phyloP scores from a whole-genome alignment of 805 yeast genomes.

The Lachancea thermotolerans region DNA sequence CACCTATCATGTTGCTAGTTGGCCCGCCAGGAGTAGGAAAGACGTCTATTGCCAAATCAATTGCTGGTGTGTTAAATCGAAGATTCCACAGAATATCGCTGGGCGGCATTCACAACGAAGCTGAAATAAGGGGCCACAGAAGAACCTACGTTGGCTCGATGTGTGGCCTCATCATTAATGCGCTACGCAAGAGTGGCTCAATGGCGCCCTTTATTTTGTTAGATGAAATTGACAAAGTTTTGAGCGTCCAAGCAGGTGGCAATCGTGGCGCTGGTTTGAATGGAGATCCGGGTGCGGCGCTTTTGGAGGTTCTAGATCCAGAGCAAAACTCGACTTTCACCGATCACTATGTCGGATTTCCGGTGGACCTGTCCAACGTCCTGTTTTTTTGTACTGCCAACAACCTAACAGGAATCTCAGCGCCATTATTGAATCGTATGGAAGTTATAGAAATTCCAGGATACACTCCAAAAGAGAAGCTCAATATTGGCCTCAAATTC shows the following conservation, averaged over 20 bases:
- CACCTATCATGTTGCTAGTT: conserved; percentile 74
- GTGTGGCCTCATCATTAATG: conserved; percentile 79
- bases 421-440: conserved; percentile 77
- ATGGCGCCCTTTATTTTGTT: conserved; percentile 79
- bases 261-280: conserved; percentile 35
- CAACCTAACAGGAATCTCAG: conserved; percentile 60
- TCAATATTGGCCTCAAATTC: conserved; percentile 59
- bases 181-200: conserved; percentile 63
- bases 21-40: conserved; percentile 97
- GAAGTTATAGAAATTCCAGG: conserved; percentile 76
- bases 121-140: conserved; percentile 85
- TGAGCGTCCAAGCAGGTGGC: conserved; percentile 34
- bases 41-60: conserved; percentile 76
- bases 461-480: conserved; percentile 71
- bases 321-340: conserved; percentile 73
- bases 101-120: conserved; percentile 85
- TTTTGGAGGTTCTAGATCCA: conserved; percentile 83
- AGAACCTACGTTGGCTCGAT: conserved; percentile 88
- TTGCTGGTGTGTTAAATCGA: conserved; percentile 67
- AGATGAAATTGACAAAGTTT: conserved; percentile 80
- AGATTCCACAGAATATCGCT: conserved; percentile 73
- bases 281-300: conserved; percentile 89
- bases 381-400: conserved; percentile 84
- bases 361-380: conserved; percentile 75
- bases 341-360: conserved; percentile 83